Evolutionary conservation across 164 flowering plant genomes (phyloP).

Genomic region (Umbellularia californica): DNA sequence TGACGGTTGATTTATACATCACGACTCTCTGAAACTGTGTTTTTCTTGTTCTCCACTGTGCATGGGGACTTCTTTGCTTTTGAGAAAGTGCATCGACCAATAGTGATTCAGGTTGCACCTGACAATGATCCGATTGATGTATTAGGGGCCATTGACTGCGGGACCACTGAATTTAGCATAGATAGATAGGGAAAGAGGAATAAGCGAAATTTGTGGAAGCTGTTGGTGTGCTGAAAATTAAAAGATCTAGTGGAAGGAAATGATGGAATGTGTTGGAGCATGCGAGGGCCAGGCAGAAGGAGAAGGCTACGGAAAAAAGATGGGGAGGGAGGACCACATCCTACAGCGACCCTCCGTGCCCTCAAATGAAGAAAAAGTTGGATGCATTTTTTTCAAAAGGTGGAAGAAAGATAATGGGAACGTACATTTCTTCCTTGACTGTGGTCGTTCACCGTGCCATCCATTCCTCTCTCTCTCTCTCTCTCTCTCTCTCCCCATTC

Average conservation of each 20-base stretch:
- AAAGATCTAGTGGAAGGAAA: background rate
- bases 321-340: slow-evolving; percentile 14
- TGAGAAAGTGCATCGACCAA: too few species aligned
- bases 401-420: background rate
- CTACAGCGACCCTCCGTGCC: background rate
- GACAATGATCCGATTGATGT: background rate
- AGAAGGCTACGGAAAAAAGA: background rate
- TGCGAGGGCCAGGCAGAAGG: slow-evolving; percentile 14
- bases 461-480: background rate
- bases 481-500: background rate
- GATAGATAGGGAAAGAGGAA: background rate
- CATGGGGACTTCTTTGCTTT: too few species aligned
- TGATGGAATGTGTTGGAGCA: slow-evolving; percentile 12
- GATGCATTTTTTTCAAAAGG: slow-evolving; percentile 3
- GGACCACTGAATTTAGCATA: background rate
- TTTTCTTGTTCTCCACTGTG: background rate
- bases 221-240: background rate
- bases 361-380: slow-evolving; percentile 8
- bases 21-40: background rate
- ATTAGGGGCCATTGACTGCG: background rate
- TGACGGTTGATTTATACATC: background rate
- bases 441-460: background rate
- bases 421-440: slow-evolving; percentile 2
- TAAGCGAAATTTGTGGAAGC: background rate
- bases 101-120: background rate